Conservation (phyloP, 352 stramenopile genomes). For the Globisporangium nodosum region DNA sequence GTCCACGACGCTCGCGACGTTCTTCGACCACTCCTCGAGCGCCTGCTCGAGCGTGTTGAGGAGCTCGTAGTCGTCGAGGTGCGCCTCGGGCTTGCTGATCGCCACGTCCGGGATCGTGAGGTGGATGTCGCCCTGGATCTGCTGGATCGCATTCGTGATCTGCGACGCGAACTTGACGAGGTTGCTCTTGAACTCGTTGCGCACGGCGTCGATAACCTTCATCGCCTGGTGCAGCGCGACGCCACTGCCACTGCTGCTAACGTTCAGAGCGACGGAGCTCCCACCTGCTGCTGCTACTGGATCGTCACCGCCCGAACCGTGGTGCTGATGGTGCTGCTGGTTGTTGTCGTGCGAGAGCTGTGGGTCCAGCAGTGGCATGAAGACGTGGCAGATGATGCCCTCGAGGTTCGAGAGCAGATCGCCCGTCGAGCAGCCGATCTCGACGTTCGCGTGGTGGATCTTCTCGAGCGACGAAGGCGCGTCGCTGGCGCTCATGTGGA, state of each 20-base stretch:
- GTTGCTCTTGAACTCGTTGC: slow-evolving; percentile 88
- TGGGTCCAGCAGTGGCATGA: slow-evolving; percentile 81
- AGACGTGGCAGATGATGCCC: slow-evolving; percentile 85
- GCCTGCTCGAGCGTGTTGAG: slow-evolving; percentile 88
- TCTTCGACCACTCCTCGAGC: slow-evolving; percentile 92
- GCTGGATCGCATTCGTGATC: slow-evolving; percentile 90
- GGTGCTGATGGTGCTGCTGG: slow-evolving; percentile 2
- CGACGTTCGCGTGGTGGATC: slow-evolving; percentile 59
- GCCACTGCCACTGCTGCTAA: background rate
- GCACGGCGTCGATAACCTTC: slow-evolving; percentile 78
- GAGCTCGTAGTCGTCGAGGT: slow-evolving; percentile 82
- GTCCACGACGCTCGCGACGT: slow-evolving; percentile 86
- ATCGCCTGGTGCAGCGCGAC: slow-evolving; percentile 39
- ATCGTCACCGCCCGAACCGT: background rate
- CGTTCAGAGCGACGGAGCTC: background rate
- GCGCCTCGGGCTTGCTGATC: slow-evolving; percentile 83
- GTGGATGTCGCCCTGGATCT: slow-evolving; percentile 93
- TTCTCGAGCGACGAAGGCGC: slow-evolving; percentile 25
- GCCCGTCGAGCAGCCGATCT: slow-evolving; percentile 86
- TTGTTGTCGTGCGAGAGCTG: slow-evolving; percentile 37
- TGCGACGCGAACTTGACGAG: slow-evolving; percentile 91
- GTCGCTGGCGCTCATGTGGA: slow-evolving; percentile 26
- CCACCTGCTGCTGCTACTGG: background rate
- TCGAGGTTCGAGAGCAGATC: slow-evolving; percentile 82
- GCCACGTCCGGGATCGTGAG: slow-evolving; percentile 90